Evolutionary conservation across 257 asterid genomes (phyloP), one percentile per base, ranked within the genome.

Genomic region (Datura wrightii): DNA sequence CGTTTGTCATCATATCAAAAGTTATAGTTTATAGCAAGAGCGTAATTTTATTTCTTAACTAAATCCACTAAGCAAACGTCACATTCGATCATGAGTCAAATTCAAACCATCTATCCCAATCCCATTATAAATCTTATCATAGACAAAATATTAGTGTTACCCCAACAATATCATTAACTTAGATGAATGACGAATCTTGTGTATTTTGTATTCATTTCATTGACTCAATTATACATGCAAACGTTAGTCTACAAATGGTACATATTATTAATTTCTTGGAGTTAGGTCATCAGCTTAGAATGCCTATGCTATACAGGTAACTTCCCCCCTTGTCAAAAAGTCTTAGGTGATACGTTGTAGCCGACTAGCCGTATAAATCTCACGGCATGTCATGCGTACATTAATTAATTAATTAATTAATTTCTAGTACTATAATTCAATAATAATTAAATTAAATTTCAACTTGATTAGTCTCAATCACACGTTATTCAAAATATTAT

Each of bases 331-430:
- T 14, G 31, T 63, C 31, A 52, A 76, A 76, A 76, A 76, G 63
- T 52, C 46, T 52, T 31, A 18, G 62, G 63, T 50, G 58, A 76
- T 52, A 50, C 31, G 31, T 50, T 7, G 63, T 76, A 76, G 63
- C 82, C 82, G 82, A 52, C 46, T 52, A 31, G 82, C 63, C 48
- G 82, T 76, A 76, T 74, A 76, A 50, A 50, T 76, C n/a, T 76
- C 31, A 76, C 82, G 82, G 82, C 63, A 50, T 52, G 82, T 24
- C 82, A 53, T 76, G 58, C 63, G 31, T 71, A 71, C 16, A 4
- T 44, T 71, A 36, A 14, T 65, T 36, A 36, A 66, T 48, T 48
- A 11, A 2, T 74, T 48, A 36, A 66, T 48, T 48, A 11, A 2
- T 74, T 48, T 74, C 14, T 62, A 74, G 10, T n/a, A 71, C 80